phyloP scores from a whole-genome alignment of 352 stramenopile species.

The Stramenopiles sp. region DNA sequence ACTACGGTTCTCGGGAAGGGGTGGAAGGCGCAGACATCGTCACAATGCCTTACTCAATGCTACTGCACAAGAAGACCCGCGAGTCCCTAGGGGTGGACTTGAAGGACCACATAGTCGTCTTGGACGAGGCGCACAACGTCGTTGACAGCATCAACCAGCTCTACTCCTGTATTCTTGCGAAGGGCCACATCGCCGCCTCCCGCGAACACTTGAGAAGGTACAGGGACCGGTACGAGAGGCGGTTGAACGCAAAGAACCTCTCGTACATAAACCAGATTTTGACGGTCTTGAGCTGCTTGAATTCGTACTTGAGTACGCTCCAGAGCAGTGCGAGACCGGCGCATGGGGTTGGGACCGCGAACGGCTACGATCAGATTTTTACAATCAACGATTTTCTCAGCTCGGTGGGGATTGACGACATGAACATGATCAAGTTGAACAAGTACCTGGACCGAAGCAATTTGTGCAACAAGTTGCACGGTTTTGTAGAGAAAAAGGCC shows the following conservation, averaged over 20 bases:
- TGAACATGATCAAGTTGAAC: slow-evolving; percentile 67
- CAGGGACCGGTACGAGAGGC: slow-evolving; percentile 38
- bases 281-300: slow-evolving; percentile 41
- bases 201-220: neutral
- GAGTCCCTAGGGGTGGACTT: slow-evolving; percentile 63
- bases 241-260: slow-evolving; percentile 51
- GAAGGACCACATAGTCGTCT: slow-evolving; percentile 71
- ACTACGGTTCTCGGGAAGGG: slow-evolving; percentile 79
- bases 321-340: neutral
- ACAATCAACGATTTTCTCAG: slow-evolving; percentile 61
- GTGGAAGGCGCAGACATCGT: slow-evolving; percentile 62
- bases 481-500: slow-evolving; percentile 17
- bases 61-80: slow-evolving; percentile 65
- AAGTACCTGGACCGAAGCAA: slow-evolving; percentile 49
- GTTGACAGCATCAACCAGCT: slow-evolving; percentile 79
- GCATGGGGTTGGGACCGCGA: slow-evolving; percentile 9
- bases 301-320: slow-evolving; percentile 44
- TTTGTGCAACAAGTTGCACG: slow-evolving; percentile 37
- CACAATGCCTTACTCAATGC: slow-evolving; percentile 70
- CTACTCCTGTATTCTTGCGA: slow-evolving; percentile 26
- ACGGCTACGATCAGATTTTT: slow-evolving; percentile 36
- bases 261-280: slow-evolving; percentile 70
- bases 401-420: slow-evolving; percentile 41
- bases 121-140: slow-evolving; percentile 98
- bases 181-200: neutral